Conservation (phyloP, 164 flowering plant species). For the Aristolochia californica region DNA sequence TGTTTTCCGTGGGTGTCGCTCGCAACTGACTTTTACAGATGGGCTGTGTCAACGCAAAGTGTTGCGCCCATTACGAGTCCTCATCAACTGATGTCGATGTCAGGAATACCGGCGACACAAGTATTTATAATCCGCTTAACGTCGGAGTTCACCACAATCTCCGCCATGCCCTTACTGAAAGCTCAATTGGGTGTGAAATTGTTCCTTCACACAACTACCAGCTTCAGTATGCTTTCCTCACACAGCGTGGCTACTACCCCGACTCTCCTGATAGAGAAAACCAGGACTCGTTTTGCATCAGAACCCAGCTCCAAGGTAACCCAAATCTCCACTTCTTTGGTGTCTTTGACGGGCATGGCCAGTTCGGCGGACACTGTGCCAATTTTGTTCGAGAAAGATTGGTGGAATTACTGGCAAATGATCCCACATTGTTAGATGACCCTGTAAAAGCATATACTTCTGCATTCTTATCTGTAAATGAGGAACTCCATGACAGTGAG, state of each 20-base stretch:
- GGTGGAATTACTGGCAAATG: conserved; percentile 46
- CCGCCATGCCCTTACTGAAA: conserved; percentile 30
- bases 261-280: conserved; percentile 80
- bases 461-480: conserved; percentile 51
- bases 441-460: conserved; percentile 61
- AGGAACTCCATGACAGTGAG: conserved; percentile 56
- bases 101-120: conserved; percentile 12
- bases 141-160: conserved; percentile 4
- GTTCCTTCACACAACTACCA: conserved; percentile 61
- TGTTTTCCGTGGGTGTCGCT: not conserved
- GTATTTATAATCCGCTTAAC: conserved; percentile 7
- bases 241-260: conserved; percentile 87
- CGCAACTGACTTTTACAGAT: conserved; percentile 15
- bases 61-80: conserved; percentile 40
- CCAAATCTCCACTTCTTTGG: conserved; percentile 93
- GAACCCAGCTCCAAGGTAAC: conserved; percentile 62
- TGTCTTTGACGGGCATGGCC: conserved; percentile 97
- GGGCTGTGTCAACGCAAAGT: conserved; percentile 83
- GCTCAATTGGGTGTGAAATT: conserved; percentile 35
- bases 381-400: conserved; percentile 66
- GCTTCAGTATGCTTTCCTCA: conserved; percentile 55
- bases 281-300: conserved; percentile 79
- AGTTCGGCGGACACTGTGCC: conserved; percentile 69
- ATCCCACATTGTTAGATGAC: conserved; percentile 48
- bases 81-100: conserved; percentile 31